Base-by-base conservation (phyloP, 1,284 basidiomycete genomes). In the Apiotrichum mycotoxinovorans region DNA sequence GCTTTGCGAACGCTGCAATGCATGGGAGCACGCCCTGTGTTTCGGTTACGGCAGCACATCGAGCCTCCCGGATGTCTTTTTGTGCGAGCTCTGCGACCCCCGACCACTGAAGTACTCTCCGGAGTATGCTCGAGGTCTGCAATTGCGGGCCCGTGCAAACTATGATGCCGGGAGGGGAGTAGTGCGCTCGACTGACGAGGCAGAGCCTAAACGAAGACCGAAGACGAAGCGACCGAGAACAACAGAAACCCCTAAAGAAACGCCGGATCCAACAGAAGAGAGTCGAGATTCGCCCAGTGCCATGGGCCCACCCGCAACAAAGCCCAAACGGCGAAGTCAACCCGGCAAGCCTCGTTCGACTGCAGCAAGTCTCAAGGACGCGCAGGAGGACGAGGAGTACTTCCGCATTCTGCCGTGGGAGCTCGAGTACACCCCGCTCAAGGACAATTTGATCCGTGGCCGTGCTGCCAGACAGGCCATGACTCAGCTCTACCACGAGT, bases 21-120 rank as follows among this genome's bases (percentile, higher is more conserved):
- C 89, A 20, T 96, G 93, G 92, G 90, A 89, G 68, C 93, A 97
- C 76, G 88, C 85, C 9, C 86, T 87, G 7, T 96, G 93, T 75
- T 91, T 94, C 67, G 84, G 83, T 34, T 87, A 91, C 67, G 77
- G 80, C 22, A 79, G 84, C 48, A 83, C 82, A 41, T 78, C 80
- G 34, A 80, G 82, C 34, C 86, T 91, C 0, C 91, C 91, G 1
- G 89, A 94, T 23, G 64, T 61, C 2, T 79, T 72, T 52, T 65
- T 72, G 33, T 79, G 77, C 61, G 74, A 78, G 52, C 52, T 77
- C 33, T 79, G 76, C 53, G 51, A 64, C 5, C 71, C 72, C 20
- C 63, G 75, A 45, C 64, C 66, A 11, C 49, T 51, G 2, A 37
- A 37, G 2, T 66, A 71, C 51, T 68, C 73, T 52, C 56, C 67